Evolutionary conservation across 2,329 filamentous ascomycete species (phyloP).

Genomic region (Penicillium sp.): DNA sequence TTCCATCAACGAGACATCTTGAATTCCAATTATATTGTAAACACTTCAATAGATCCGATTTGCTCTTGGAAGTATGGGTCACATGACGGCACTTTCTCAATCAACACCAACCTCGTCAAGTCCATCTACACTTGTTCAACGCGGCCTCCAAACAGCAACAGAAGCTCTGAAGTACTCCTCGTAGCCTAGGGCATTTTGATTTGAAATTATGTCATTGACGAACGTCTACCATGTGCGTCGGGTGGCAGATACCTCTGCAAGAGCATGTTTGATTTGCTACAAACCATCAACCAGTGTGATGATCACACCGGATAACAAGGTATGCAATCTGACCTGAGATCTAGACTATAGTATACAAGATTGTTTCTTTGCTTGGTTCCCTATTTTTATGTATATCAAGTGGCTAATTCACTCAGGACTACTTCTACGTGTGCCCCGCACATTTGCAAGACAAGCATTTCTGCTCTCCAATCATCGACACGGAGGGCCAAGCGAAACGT

Average conservation of each 20-base stretch:
- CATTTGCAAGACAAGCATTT: constrained; percentile 84
- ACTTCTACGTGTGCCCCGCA: constrained; percentile 83
- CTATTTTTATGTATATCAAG: background rate
- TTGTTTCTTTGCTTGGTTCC: background rate
- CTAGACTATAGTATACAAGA: background rate
- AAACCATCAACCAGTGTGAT: constrained; percentile 84
- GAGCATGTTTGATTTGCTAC: constrained; percentile 86
- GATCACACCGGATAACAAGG: constrained; percentile 86
- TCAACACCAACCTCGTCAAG: constrained; percentile 9
- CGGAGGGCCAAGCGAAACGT: constrained; percentile 42
- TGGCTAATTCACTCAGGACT: constrained; percentile 56
- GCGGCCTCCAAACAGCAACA: background rate
- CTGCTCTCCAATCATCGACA: constrained; percentile 57
- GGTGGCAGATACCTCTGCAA: constrained; percentile 79
- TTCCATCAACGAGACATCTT: background rate
- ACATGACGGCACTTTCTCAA: constrained; percentile 16
- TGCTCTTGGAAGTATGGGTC: constrained; percentile 7
- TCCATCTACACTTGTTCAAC: background rate
- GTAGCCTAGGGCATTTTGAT: too few relatives aligned
- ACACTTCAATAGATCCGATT: background rate
- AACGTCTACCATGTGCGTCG: constrained; percentile 84
- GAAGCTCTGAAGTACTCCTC: background rate
- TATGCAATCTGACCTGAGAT: constrained; percentile 34
- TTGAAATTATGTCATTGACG: constrained; percentile 46
- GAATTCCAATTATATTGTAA: background rate